Evolutionary conservation across 2,329 filamentous ascomycete species (phyloP).

Genomic region (Exophiala alcalophila): DNA sequence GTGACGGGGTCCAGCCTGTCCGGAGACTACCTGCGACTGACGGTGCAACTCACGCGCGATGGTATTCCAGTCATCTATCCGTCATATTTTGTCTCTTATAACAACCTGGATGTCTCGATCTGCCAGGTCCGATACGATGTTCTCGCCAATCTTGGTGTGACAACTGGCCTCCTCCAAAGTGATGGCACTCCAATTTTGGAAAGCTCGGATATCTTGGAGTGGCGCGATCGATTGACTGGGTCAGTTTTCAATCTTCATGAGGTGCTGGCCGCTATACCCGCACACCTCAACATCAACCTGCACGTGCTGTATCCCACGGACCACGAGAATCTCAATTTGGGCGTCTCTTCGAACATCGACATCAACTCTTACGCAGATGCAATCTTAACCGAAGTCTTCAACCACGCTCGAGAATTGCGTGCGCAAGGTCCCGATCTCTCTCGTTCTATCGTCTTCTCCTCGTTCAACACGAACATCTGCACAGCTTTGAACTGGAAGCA

Average conservation of each 20-base stretch:
- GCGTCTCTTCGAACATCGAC: slow-evolving; percentile 71
- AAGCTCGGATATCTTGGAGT: slow-evolving; percentile 23
- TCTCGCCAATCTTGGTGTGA: slow-evolving; percentile 27
- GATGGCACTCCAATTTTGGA: slow-evolving; percentile 36
- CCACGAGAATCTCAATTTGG: slow-evolving; percentile 66
- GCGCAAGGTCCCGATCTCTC: slow-evolving; percentile 67
- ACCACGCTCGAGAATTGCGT: slow-evolving; percentile 73
- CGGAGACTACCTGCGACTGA: slow-evolving; percentile 89
- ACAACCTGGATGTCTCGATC: slow-evolving; percentile 76
- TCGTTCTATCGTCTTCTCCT: slow-evolving; percentile 88
- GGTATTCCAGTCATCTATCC: slow-evolving; percentile 84
- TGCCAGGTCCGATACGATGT: slow-evolving; percentile 67
- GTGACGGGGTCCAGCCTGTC: slow-evolving; percentile 94
- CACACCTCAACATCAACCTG: slow-evolving; percentile 83
- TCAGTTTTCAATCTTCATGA: slow-evolving; percentile 79
- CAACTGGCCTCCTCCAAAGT: slow-evolving; percentile 43
- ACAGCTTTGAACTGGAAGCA: slow-evolving; percentile 99
- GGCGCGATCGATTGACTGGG: slow-evolving; percentile 66
- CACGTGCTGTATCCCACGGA: slow-evolving; percentile 82
- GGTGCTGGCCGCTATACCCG: slow-evolving; percentile 70
- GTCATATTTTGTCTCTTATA: slow-evolving; percentile 72
- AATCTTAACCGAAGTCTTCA: slow-evolving; percentile 81
- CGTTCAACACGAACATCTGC: slow-evolving; percentile 85
- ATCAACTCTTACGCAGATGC: slow-evolving; percentile 84
- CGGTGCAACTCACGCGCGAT: slow-evolving; percentile 88